Evolutionary conservation across 495 filamentous ascomycete species (phyloP), one percentile per base, ranked within the genome.

Genomic region (Tirmania nivea): DNA sequence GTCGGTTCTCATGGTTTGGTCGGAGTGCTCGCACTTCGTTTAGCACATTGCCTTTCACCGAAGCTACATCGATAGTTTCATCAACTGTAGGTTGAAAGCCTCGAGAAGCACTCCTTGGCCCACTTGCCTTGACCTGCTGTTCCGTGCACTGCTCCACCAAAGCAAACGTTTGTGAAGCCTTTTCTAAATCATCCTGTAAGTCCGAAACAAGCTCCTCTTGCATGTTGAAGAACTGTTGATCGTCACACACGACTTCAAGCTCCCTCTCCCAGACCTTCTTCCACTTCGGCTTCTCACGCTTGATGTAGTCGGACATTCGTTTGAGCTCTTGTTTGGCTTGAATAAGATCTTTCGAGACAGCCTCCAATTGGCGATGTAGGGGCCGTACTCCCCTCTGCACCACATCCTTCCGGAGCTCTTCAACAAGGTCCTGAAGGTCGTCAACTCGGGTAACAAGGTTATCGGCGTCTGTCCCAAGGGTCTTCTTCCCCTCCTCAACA

Each of bases 261-360:
- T 96, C 87, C 67, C 86, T 83, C 74, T 95, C 87, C 90, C 92
- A 96, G 55, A 96, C 90, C 73, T 94, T 94, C 21, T 83, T 92
- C 86, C 90, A 99, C 48, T 94, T 69, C 0, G 90, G 90, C 67
- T 92, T 93, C 74, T 99, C 90, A 21, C 74, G 74, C 59, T 80
- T 81, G 65, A 96, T 74, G 71, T 82, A 94, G 39, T 93, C 87
- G 58, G 90, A 79, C 79, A 96, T 84, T 70, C 86, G 88, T 77
- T 86, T 94, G 45, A 99, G 79, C 60, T 95, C 86, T 56, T 83
- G 75, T 51, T 80, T 84, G 11, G 86, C 80, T 54, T 70, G 64
- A 55, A 81, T 78, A 54, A 96, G 84, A 58, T 94, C 89, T 60
- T 88, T 89, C 54, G 81, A 78, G 16, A 94, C 87, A 47, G 66